phyloP scores from a whole-genome alignment of 2,329 filamentous ascomycete genomes.

The Pyrenophora tritici-repentis region DNA sequence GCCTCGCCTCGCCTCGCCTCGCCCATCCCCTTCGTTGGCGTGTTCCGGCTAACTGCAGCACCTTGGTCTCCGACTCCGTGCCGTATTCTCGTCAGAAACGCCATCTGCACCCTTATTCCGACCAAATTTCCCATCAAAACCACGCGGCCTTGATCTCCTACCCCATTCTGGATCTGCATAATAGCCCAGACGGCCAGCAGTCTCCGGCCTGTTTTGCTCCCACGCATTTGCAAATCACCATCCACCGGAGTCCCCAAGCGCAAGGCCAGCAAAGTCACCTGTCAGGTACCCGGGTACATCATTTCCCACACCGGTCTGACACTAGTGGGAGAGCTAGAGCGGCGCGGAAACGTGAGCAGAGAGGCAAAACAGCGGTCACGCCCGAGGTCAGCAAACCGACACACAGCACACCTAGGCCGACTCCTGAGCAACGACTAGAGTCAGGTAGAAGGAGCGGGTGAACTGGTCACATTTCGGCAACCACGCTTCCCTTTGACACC shows the following conservation, averaged over 20 bases:
- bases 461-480: constrained; percentile 19
- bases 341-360: constrained; percentile 20
- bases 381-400: constrained; percentile 23
- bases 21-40: constrained; percentile 2
- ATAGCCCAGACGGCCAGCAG: constrained; percentile 3
- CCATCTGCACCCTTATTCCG: constrained; percentile 10
- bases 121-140: constrained; percentile 21
- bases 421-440: constrained; percentile 5
- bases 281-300: constrained; percentile 19
- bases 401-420: background rate
- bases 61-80: constrained; percentile 6
- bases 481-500: constrained; percentile 2
- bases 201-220: constrained; percentile 2
- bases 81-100: constrained; percentile 13
- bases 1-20: background rate
- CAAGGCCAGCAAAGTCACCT: constrained; percentile 12
- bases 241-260: background rate
- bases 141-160: constrained; percentile 7
- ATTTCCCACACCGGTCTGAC: constrained; percentile 21
- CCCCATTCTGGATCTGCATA: constrained; percentile 19
- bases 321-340: constrained; percentile 17
- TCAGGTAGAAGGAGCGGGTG: constrained; percentile 17
- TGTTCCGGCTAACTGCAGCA: constrained; percentile 13
- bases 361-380: constrained; percentile 28
- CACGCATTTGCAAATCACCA: constrained; percentile 4